Evolutionary conservation across 2,329 filamentous ascomycete genomes (phyloP), one percentile per base, ranked within the genome.

Genomic region (Sporothrix luriei): DNA sequence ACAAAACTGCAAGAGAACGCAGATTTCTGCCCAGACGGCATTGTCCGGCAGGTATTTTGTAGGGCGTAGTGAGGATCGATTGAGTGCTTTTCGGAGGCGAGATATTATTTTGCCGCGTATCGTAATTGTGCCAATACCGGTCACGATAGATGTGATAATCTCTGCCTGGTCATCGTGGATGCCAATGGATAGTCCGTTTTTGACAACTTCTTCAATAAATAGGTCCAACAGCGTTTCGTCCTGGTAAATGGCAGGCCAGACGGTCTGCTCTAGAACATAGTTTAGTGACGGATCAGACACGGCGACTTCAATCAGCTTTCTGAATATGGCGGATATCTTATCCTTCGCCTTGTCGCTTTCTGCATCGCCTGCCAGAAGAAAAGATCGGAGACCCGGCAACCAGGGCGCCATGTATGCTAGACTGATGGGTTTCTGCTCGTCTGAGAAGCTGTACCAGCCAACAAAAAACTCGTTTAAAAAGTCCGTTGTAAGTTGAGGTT

Each of bases 381-480:
- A 84, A 2, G 84, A 86, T 62, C 88, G 84, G 46, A 91, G 78
- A 14, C 87, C 85, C 6, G 85, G 82, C 49, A 91, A 80, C 89
- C 89, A 91, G 1, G 89, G 89, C 6, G 88, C 86, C 86, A 91
- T 89, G 75, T 91, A 91, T 6, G 88, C 85, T 40, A 91, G 80
- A 73, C 88, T 89, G 29, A 91, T 76, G 0, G 88, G 87, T 73
- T 89, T 87, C 75, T 91, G 89, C 69, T 90, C 86, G 46, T 89
- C 85, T 0, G 87, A 84, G 74, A 90, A 88, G 74, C 88, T 90
- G 73, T 90, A 88, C 89, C 89, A 91, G 21, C 88, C 87, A 29
- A 90, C 87, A 70, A 91, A 91, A 75, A 91, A 91, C 74, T 91
- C 89, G n/a, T 88, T 90, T 51, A 91, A 75, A 74, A 91, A 91